A percentile compares a stretch with the other conserved stretches of the same genome.
These are phyloP conservation scores for Priceomyces fermenticarens DNA, from an alignment of 805 yeast species.

Conservation along the genomic window DNA sequence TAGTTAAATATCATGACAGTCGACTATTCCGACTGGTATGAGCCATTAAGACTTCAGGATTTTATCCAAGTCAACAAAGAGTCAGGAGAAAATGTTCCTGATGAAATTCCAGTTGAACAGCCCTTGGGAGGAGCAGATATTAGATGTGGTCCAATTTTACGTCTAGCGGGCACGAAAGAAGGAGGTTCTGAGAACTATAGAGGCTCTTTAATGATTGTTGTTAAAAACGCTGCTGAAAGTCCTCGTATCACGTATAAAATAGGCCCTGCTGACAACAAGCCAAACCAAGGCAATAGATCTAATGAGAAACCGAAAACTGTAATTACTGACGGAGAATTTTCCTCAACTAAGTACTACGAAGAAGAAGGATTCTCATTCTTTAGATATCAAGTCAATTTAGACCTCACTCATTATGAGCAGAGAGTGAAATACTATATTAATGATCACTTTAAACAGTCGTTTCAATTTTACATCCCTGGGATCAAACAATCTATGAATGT, in stretches of 20 bases:
- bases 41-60: constrained; percentile 1
- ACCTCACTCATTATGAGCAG: constrained; percentile 51
- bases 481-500: constrained; percentile 68
- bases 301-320: not conserved
- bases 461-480: constrained; percentile 70
- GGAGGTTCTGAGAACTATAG: constrained; percentile 50
- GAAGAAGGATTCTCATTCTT: constrained; percentile 55
- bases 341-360: constrained; percentile 43
- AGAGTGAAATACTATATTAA: constrained; percentile 62
- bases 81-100: constrained; percentile 20
- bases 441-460: constrained; percentile 31
- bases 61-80: constrained; percentile 4
- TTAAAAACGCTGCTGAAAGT: constrained; percentile 34
- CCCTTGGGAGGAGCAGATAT: constrained; percentile 38
- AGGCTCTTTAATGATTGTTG: constrained; percentile 66
- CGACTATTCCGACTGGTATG: constrained; percentile 1
- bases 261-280: constrained; percentile 26
- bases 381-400: constrained; percentile 59
- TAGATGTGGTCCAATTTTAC: constrained; percentile 74
- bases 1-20: not conserved
- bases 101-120: constrained; percentile 23
- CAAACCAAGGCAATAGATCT: not conserved
- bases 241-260: constrained; percentile 32
- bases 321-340: constrained; percentile 40
- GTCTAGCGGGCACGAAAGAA: constrained; percentile 64